These are phyloP conservation scores for Elymus sibiricus DNA, from an alignment of 176 grass and related monocot genomes.

Conservation along the genomic window DNA sequence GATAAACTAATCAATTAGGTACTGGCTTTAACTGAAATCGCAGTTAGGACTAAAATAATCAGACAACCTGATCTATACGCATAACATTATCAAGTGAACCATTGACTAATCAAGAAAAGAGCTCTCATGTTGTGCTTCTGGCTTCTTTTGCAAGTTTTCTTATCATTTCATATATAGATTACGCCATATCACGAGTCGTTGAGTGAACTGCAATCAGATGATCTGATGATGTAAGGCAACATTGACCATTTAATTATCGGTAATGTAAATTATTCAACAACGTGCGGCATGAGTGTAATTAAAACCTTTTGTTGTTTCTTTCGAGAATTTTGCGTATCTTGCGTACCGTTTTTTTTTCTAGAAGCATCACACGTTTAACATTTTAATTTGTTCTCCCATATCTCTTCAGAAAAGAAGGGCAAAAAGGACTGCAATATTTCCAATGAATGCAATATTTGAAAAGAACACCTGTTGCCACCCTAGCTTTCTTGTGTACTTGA, in stretches of 20 bases:
- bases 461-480: neutral
- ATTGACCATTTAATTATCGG: neutral
- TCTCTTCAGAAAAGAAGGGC: neutral
- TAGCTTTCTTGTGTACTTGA: neutral
- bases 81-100: neutral
- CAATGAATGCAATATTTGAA: too few relatives aligned
- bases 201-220: neutral
- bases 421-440: too few relatives aligned
- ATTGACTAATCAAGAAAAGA: slow-evolving; percentile 9
- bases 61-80: neutral
- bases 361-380: neutral
- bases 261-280: neutral
- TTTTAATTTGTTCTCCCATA: neutral
- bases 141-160: slow-evolving; percentile 3
- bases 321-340: neutral
- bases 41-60: neutral
- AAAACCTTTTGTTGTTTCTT: neutral
- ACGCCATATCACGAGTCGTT: neutral
- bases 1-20: neutral
- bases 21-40: neutral
- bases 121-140: neutral
- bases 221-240: neutral
- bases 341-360: neutral
- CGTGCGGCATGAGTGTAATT: neutral
- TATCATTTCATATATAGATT: neutral